Conservation (phyloP, 1,284 basidiomycete species). For the Anthracocystis setariae region DNA sequence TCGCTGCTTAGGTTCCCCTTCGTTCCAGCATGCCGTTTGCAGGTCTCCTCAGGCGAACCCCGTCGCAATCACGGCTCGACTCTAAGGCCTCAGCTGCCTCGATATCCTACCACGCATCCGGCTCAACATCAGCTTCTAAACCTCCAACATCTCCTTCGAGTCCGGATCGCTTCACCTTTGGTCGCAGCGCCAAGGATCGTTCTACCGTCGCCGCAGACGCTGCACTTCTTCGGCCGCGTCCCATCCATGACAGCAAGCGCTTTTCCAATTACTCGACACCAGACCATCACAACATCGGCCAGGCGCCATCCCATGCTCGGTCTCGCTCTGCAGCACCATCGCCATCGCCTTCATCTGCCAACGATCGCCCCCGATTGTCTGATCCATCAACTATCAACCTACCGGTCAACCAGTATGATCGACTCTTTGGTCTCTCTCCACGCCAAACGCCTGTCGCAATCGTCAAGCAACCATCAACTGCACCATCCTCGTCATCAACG, state of each 20-base stretch:
- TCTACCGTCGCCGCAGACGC: conserved; percentile 7
- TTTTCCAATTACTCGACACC: conserved; percentile 16
- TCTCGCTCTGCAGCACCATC: conserved; percentile 7
- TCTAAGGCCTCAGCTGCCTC: background rate
- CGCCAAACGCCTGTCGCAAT: conserved; percentile 1
- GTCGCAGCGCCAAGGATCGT: conserved; percentile 10
- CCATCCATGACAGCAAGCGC: background rate
- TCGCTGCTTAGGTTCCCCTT: background rate
- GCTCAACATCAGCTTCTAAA: conserved; percentile 7
- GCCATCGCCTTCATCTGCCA: conserved; percentile 8
- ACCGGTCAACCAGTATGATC: conserved; percentile 23
- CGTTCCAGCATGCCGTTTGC: conserved; percentile 26
- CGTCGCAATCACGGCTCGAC: background rate
- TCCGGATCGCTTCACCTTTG: conserved; percentile 15
- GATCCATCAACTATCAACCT: conserved; percentile 4
- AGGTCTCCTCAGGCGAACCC: conserved; percentile 22
- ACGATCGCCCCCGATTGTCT: background rate
- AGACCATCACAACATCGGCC: conserved; percentile 26
- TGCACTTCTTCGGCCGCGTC: conserved; percentile 10
- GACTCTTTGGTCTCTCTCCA: conserved; percentile 15
- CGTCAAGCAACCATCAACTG: conserved; percentile 2
- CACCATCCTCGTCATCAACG: conserved; percentile 1
- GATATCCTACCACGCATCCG: conserved; percentile 10
- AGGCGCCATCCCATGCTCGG: conserved; percentile 20
- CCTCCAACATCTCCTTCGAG: conserved; percentile 1